phyloP scores from a whole-genome alignment of 2,329 filamentous ascomycete genomes.

The Neonectria sp. region DNA sequence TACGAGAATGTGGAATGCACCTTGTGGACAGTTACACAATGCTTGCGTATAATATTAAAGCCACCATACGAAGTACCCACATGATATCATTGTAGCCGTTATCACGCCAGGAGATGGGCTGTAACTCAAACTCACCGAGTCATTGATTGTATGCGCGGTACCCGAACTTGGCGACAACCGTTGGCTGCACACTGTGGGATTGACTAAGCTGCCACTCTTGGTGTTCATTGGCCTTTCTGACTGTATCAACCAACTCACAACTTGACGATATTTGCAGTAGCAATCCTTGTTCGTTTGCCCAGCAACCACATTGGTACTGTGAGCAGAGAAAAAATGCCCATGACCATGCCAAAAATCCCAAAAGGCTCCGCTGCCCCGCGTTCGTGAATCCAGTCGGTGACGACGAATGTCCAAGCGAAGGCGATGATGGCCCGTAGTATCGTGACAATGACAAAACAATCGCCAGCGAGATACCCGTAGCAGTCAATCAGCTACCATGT shows the following conservation, averaged over 20 bases:
- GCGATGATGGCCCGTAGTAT: constrained; percentile 63
- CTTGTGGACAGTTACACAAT: not conserved
- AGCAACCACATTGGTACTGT: constrained; percentile 53
- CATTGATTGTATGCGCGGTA: no score
- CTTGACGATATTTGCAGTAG: constrained; percentile 37
- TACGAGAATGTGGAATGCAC: not conserved
- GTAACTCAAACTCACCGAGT: not conserved
- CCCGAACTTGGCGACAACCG: no score
- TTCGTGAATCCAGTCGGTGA: constrained; percentile 61
- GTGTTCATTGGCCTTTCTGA: no score
- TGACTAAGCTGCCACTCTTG: no score
- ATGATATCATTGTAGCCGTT: not conserved
- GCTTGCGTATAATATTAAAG: not conserved
- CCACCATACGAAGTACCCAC: not conserved
- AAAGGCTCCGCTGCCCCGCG: constrained; percentile 64
- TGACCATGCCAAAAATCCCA: constrained; percentile 66
- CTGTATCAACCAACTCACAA: not conserved
- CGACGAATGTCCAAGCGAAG: constrained; percentile 70
- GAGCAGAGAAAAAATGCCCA: constrained; percentile 63
- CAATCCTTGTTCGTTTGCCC: constrained; percentile 57
- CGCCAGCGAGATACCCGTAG: constrained; percentile 61
- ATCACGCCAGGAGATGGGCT: no score
- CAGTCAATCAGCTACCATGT: constrained; percentile 63
- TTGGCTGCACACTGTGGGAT: no score
- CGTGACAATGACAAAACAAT: constrained; percentile 69